Percentiles rank a stretch among this genome's conserved stretches.
Evolutionary conservation across 495 filamentous ascomycete species (phyloP).

Genomic region (Aspergillus diversus): DNA sequence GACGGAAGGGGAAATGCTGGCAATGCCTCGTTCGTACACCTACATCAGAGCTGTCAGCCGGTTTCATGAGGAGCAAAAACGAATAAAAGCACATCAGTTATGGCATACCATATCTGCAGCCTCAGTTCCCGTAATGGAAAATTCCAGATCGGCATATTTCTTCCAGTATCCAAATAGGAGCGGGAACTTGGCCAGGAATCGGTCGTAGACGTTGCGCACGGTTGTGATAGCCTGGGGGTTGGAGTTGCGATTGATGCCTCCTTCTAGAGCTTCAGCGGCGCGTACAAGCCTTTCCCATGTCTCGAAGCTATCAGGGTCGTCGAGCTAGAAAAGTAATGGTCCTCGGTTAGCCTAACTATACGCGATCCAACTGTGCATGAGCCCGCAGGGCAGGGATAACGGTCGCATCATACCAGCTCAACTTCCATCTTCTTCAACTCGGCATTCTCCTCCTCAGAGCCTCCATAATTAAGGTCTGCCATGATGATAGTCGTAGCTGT

Average conservation of each 20-base stretch:
- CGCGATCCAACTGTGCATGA: background rate
- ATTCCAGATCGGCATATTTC: slow-evolving; percentile 98
- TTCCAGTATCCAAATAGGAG: slow-evolving; percentile 99
- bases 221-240: slow-evolving; percentile 90
- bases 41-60: slow-evolving; percentile 33
- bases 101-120: slow-evolving; percentile 88
- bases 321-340: slow-evolving; percentile 39
- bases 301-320: slow-evolving; percentile 90
- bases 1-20: slow-evolving; percentile 89
- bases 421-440: slow-evolving; percentile 78
- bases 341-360: slow-evolving; percentile 8
- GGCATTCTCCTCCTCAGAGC: slow-evolving; percentile 81
- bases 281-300: slow-evolving; percentile 92
- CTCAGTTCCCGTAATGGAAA: slow-evolving; percentile 94
- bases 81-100: slow-evolving; percentile 4
- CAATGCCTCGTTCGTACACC: slow-evolving; percentile 95
- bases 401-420: slow-evolving; percentile 65
- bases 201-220: slow-evolving; percentile 82
- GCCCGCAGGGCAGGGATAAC: slow-evolving; percentile 4
- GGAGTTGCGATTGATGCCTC: slow-evolving; percentile 93
- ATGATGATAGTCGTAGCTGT: slow-evolving; percentile 33
- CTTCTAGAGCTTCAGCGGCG: slow-evolving; percentile 81
- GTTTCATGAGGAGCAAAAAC: background rate
- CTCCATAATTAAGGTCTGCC: slow-evolving; percentile 69
- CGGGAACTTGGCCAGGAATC: slow-evolving; percentile 93